Percentiles rank a stretch among this genome's conserved stretches.
phyloP scores from a whole-genome alignment of 805 yeast species.

The Metschnikowia kofuensis region DNA sequence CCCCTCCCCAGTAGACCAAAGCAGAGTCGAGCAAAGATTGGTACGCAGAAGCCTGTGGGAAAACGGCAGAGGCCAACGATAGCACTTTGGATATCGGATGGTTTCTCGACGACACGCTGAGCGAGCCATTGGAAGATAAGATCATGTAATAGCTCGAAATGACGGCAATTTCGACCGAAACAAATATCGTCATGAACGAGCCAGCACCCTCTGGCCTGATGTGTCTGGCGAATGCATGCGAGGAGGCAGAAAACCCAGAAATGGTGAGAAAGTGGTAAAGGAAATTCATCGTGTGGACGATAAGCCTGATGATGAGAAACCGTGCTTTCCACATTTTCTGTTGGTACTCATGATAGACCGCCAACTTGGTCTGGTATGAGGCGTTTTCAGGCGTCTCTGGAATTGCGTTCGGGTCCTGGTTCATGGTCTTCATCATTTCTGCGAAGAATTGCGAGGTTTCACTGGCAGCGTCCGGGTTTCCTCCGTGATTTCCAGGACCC shows the following conservation, averaged over 20 bases:
- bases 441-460: constrained; percentile 18
- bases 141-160: constrained; percentile 34
- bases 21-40: constrained; percentile 27
- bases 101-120: constrained; percentile 24
- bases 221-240: constrained; percentile 25
- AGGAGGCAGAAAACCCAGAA: constrained; percentile 25
- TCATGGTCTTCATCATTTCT: constrained; percentile 33
- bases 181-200: constrained; percentile 26
- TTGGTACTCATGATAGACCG: constrained; percentile 29
- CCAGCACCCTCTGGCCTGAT: constrained; percentile 13
- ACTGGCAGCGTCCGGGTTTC: constrained; percentile 1
- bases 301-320: constrained; percentile 30
- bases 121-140: constrained; percentile 23
- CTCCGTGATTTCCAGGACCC: constrained; percentile 14
- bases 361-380: constrained; percentile 29
- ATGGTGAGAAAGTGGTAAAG: constrained; percentile 30
- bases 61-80: constrained; percentile 32
- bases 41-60: constrained; percentile 31
- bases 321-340: constrained; percentile 32
- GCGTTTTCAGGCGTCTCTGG: constrained; percentile 18
- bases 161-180: constrained; percentile 32
- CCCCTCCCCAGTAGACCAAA: constrained; percentile 37
- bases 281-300: constrained; percentile 29
- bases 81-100: constrained; percentile 27
- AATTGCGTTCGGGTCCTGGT: constrained; percentile 7